Evolutionary conservation across 352 stramenopile species (phyloP).

Genomic region (Phytopythium delawarense): DNA sequence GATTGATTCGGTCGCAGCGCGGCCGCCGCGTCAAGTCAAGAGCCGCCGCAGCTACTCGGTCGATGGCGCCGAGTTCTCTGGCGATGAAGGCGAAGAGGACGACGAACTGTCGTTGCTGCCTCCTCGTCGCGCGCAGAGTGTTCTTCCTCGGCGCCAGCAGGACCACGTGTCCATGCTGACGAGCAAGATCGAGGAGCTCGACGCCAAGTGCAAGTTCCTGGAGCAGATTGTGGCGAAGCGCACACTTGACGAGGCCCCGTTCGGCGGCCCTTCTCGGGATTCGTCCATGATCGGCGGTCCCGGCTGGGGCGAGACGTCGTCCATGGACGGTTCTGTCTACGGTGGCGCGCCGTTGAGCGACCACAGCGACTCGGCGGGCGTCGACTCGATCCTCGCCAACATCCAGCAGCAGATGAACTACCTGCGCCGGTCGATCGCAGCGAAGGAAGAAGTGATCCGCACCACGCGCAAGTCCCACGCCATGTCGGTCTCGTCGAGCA

Average conservation of each 20-base stretch:
- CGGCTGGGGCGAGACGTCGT: conserved; percentile 19
- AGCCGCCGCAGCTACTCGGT: conserved; percentile 44
- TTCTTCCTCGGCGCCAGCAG: conserved; percentile 37
- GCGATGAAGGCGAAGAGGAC: conserved; percentile 31
- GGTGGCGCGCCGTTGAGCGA: conserved; percentile 18
- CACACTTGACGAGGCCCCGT: conserved; percentile 33
- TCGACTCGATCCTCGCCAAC: conserved; percentile 73
- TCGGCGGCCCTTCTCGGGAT: conserved; percentile 12
- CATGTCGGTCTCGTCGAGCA: conserved; percentile 64
- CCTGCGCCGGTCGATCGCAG: conserved; percentile 64
- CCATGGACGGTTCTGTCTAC: conserved; percentile 19
- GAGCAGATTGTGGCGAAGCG: conserved; percentile 64
- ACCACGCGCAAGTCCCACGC: conserved; percentile 44
- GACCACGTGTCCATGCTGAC: conserved; percentile 63
- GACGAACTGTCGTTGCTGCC: conserved; percentile 42
- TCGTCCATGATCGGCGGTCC: conserved; percentile 14
- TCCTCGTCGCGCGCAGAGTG: conserved; percentile 53
- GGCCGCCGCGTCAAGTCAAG: conserved; percentile 11
- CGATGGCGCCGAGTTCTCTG: conserved; percentile 30
- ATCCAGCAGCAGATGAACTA: conserved; percentile 84
- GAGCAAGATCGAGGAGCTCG: conserved; percentile 70
- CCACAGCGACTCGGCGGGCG: conserved; percentile 32
- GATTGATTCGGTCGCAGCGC: conserved; percentile 15
- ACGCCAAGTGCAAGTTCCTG: conserved; percentile 77
- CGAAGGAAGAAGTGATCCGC: conserved; percentile 51